phyloP scores from a whole-genome alignment of 2,329 filamentous ascomycete species.

The Colletotrichum sp. region DNA sequence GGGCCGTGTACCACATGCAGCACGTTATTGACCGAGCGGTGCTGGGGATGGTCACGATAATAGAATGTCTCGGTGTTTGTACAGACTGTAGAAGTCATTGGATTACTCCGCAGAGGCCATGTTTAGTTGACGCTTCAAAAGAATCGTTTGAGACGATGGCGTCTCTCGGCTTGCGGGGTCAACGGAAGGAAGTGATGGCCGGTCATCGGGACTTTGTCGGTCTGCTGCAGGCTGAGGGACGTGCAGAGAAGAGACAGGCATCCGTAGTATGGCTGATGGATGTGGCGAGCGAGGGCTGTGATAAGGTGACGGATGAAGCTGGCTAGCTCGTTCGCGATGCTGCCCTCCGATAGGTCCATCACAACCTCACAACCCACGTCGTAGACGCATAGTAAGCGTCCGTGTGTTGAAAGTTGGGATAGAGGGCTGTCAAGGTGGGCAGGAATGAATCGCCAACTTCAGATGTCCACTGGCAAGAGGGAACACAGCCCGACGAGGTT shows the following conservation, averaged over 20 bases:
- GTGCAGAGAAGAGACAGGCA: background rate
- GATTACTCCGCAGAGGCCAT: background rate
- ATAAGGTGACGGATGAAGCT: background rate
- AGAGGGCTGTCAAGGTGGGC: background rate
- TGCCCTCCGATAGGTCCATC: background rate
- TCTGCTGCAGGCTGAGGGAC: background rate
- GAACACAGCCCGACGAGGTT: background rate
- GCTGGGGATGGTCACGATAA: background rate
- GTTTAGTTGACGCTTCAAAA: background rate
- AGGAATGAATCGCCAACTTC: background rate
- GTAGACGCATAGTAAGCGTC: background rate
- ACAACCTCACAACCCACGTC: background rate
- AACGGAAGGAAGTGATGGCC: background rate
- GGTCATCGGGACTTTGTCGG: background rate
- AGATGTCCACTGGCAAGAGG: background rate
- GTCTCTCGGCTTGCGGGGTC: background rate
- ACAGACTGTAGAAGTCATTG: background rate
- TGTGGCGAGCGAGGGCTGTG: background rate
- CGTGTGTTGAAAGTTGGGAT: background rate
- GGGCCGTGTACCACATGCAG: background rate
- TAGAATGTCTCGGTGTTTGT: background rate
- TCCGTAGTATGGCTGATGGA: background rate
- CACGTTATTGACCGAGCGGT: background rate
- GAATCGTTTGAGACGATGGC: background rate
- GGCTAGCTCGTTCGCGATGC: background rate